Evolutionary conservation across 495 filamentous ascomycete species (phyloP).

Genomic region (Hypoxylon intermedium): DNA sequence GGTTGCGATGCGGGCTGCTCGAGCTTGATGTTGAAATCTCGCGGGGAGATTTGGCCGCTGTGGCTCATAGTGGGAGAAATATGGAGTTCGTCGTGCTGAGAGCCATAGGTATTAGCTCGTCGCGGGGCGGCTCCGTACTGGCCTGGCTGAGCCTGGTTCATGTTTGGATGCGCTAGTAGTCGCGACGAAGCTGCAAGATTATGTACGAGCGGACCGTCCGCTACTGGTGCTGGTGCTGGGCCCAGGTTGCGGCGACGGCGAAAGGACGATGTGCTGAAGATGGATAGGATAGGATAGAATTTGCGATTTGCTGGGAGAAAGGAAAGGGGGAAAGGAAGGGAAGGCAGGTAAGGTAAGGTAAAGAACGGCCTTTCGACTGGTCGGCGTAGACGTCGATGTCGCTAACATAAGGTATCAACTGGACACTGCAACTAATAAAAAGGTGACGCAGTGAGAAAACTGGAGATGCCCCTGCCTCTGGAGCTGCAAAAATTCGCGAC

Average conservation of each 20-base stretch:
- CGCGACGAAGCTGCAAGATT: conserved; percentile 62
- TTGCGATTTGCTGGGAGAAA: no score
- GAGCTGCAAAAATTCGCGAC: conserved; percentile 24
- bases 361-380: conserved; percentile 4
- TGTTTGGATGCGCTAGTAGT: conserved; percentile 50
- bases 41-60: conserved; percentile 54
- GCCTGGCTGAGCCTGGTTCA: conserved; percentile 56
- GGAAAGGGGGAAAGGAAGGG: neutral
- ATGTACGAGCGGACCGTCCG: conserved; percentile 50
- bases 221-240: conserved; percentile 5
- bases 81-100: conserved; percentile 75
- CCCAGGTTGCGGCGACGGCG: conserved; percentile 9
- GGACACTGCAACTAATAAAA: conserved; percentile 13
- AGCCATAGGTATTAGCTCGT: conserved; percentile 52
- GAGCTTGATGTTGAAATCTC: conserved; percentile 68
- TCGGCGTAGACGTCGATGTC: conserved; percentile 10
- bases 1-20: conserved; percentile 59
- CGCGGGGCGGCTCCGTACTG: conserved; percentile 53
- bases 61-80: conserved; percentile 66
- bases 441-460: conserved; percentile 9
- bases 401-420: conserved; percentile 7
- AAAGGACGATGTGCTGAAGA: neutral
- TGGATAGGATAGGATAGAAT: neutral
- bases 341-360: neutral
- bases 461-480: conserved; percentile 21